Conservation (phyloP, 768 basidiomycete genomes). For the Gyrodon lividus region DNA sequence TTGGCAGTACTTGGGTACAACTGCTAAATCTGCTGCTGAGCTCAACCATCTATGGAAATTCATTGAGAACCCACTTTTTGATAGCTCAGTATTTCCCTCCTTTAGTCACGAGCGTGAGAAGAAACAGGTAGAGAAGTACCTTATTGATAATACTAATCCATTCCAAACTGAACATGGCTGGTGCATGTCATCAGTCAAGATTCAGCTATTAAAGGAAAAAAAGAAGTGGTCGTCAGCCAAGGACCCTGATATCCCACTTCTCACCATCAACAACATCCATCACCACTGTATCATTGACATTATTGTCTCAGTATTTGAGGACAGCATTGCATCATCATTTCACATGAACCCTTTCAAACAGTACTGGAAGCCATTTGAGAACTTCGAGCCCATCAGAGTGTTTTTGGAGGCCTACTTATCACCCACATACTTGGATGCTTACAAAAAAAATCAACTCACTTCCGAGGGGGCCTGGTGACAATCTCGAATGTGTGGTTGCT, state of each 20-base stretch:
- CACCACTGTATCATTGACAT: neutral
- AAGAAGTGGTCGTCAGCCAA: neutral
- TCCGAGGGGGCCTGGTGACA: constrained; percentile 7
- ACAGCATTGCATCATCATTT: neutral
- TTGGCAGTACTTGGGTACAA: constrained; percentile 32
- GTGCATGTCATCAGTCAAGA: neutral
- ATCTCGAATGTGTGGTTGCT: constrained; percentile 14
- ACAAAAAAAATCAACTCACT: constrained; percentile 4
- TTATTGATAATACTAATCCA: neutral
- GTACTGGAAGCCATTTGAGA: constrained; percentile 14
- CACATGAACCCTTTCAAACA: constrained; percentile 26
- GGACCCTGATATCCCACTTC: neutral
- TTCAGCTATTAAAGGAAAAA: constrained; percentile 2
- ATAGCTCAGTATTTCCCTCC: constrained; percentile 10
- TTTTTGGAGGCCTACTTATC: constrained; percentile 4
- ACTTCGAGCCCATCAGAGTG: neutral
- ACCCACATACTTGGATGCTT: neutral
- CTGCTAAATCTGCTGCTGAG: constrained; percentile 25
- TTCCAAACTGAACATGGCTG: constrained; percentile 1
- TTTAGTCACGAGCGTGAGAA: constrained; percentile 9
- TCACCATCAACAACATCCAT: neutral
- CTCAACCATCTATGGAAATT: constrained; percentile 27
- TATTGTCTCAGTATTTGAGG: neutral
- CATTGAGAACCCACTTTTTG: constrained; percentile 22
- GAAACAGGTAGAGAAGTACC: neutral